Evolutionary conservation across 148 eudicot genomes (phyloP).

Genomic region (Suaeda aralocaspica): DNA sequence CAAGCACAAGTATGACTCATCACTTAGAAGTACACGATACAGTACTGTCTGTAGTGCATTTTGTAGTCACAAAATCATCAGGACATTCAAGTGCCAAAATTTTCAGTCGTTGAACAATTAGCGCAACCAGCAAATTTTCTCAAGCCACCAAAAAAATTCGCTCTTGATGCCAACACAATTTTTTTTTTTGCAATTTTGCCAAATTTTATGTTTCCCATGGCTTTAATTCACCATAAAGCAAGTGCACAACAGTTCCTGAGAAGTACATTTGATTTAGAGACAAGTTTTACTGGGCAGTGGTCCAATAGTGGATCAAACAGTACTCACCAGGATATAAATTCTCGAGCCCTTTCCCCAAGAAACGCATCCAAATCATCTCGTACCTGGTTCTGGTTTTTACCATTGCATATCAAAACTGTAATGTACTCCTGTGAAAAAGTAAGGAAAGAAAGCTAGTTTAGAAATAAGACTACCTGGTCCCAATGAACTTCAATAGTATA

Average conservation of each 20-base stretch:
- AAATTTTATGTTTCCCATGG: background rate
- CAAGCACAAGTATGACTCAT: constrained; percentile 6
- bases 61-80: background rate
- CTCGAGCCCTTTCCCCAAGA: constrained; percentile 39
- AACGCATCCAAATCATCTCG: constrained; percentile 45
- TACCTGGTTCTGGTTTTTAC: constrained; percentile 46
- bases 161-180: background rate
- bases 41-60: background rate
- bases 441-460: background rate
- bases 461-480: background rate
- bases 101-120: background rate
- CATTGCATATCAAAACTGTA: constrained; percentile 45
- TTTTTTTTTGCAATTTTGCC: background rate
- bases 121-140: background rate
- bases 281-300: background rate
- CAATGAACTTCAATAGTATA: background rate
- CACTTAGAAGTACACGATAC: background rate
- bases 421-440: constrained; percentile 40
- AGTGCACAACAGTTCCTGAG: background rate
- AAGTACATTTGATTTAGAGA: background rate
- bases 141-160: background rate
- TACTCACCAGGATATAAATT: constrained; percentile 51
- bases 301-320: background rate
- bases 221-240: background rate
- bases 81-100: background rate